Percentiles rank a stretch among this genome's conserved stretches.
phyloP scores from a whole-genome alignment of 441 rosid species.

The Monsonia emarginata region DNA sequence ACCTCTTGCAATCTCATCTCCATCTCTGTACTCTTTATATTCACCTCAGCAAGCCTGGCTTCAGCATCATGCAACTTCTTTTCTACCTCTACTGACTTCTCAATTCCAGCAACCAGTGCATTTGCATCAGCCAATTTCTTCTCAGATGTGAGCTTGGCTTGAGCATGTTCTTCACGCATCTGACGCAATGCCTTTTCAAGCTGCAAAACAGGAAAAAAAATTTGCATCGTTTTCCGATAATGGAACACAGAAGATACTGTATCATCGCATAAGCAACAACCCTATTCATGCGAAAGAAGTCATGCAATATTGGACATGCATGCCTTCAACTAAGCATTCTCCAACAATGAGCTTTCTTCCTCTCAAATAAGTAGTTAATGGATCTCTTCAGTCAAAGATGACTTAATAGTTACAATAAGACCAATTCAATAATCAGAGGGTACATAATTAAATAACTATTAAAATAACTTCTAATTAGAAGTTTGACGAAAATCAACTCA shows the following conservation, averaged over 20 bases:
- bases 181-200: conserved; percentile 62
- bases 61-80: conserved; percentile 41
- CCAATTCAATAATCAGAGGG: no score
- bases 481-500: no score
- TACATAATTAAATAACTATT: no score
- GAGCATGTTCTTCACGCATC: conserved; percentile 40
- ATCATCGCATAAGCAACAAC: not conserved
- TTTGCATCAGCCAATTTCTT: conserved; percentile 51
- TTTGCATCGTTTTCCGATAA: not conserved
- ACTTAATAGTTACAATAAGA: no score
- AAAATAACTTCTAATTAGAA: no score
- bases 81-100: conserved; percentile 49
- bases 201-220: conserved; percentile 25
- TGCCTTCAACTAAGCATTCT: not conserved
- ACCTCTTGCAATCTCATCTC: conserved; percentile 59
- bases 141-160: conserved; percentile 46
- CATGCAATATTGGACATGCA: not conserved
- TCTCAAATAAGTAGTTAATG: not conserved
- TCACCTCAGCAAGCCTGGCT: conserved; percentile 54
- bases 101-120: conserved; percentile 44
- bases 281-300: no score
- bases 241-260: not conserved
- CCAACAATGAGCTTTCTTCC: not conserved
- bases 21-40: conserved; percentile 47
- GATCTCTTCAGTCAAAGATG: not conserved